These are phyloP conservation scores for Blattamonas nauphoetae DNA, from an alignment of 78 protist genomes.

Conservation along the genomic window DNA sequence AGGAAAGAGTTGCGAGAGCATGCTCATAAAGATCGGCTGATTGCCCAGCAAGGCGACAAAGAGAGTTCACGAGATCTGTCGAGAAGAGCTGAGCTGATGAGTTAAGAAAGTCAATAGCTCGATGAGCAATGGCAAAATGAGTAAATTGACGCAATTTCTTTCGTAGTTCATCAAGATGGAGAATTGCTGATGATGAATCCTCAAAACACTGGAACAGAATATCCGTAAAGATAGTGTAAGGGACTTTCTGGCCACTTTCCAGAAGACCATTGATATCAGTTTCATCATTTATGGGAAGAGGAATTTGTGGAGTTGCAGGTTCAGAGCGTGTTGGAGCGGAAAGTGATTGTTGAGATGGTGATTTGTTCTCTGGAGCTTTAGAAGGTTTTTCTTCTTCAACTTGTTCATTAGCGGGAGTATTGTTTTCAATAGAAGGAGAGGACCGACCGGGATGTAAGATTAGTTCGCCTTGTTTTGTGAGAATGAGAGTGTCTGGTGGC, in stretches of 20 bases:
- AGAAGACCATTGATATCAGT: neutral
- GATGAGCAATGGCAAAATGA: neutral
- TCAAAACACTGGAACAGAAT: neutral
- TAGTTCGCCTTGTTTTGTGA: neutral
- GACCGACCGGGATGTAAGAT: too few relatives aligned
- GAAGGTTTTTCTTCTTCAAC: neutral
- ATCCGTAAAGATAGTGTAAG: neutral
- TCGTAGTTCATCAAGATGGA: neutral
- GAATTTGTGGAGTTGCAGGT: neutral
- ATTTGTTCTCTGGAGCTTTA: neutral
- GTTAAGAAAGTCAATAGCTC: neutral
- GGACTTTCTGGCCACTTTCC: neutral
- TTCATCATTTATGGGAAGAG: neutral
- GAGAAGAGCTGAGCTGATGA: neutral
- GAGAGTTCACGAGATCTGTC: neutral
- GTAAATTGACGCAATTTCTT: neutral
- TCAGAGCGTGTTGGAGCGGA: neutral
- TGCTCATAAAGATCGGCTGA: neutral
- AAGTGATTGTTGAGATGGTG: neutral
- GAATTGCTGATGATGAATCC: neutral
- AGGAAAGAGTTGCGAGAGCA: neutral
- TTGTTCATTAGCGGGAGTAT: neutral
- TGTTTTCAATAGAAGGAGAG: too few relatives aligned
- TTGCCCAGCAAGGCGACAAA: neutral
- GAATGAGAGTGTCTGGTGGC: neutral